Base-by-base conservation (phyloP, 202 grass and related monocot genomes). In the Carex arenaria region DNA sequence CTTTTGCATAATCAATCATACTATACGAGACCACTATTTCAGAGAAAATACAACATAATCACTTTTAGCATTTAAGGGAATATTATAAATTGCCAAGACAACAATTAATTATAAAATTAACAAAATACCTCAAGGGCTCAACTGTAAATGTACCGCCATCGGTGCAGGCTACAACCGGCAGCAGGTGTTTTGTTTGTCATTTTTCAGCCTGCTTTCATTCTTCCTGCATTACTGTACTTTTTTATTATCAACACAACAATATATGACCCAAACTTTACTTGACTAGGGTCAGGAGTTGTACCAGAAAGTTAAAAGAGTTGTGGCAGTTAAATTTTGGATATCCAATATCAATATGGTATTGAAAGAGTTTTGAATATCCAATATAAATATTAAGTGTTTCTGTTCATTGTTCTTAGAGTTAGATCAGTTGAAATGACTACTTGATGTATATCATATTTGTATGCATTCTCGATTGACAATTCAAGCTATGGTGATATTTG, bases 391-490 rank as follows among this genome's bases (percentile, higher is more conserved):
- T 28, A 12, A 63, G 4, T 43, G 7, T 69, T 43, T 69, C 63
- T 31, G 15, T 10, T 69, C 17, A 22, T 3, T 71, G 67, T 20
- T 18, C 40, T 71, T 22, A 40, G 38, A 0, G 5, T 40, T 40
- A 49, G 47, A 71, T 47, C 18, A 42, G 38, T 71, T n/a, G 9
- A 71, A 9, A n/a, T 17, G 31, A 10, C 19, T 61, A 19, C 10
- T n/a, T 61, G 38, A 31, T 54, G 8, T 52, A 52, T 65, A 42
- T 57, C 13, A 12, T 43, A 68, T 62, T 22, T 32, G 6, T 78
- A n/a, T 69, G 67, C 17, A 43, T 72, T 72, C 42, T 36, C 32
- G 53, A 81, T 55, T 74, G 47, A 72, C 40, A 72, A 28, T 60
- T 31, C 4, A 71, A 75, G 4, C 66, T 82, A 7, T 67, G 66